Evolutionary conservation across 2,329 filamentous ascomycete species (phyloP), one percentile per base, ranked within the genome.

Genomic region (Cadophora sp.): DNA sequence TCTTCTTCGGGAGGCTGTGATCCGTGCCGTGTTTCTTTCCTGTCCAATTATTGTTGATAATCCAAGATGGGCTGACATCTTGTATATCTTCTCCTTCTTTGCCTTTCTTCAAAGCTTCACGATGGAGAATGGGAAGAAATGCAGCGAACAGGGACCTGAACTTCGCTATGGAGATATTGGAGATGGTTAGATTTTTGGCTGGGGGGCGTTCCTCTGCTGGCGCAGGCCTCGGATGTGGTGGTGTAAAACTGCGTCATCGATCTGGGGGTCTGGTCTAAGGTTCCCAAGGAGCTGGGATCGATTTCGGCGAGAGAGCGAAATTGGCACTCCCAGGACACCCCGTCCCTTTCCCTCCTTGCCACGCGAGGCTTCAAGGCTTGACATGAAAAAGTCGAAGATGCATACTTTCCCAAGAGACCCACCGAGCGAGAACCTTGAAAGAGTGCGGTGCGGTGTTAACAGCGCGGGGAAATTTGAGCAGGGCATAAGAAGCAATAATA

Each of bases 141-240:
- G 33, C 33, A 18, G n/a, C n/a, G n/a, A n/a, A n/a, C n/a, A n/a
- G n/a, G n/a, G n/a, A n/a, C n/a, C n/a, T n/a, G n/a, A n/a, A n/a
- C n/a, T n/a, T n/a, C n/a, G n/a, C n/a, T n/a, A n/a, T n/a, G n/a
- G n/a, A n/a, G n/a, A n/a, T n/a, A n/a, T n/a, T n/a, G n/a, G n/a
- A n/a, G n/a, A n/a, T n/a, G n/a, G 16, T 30, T 60, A 60, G 58
- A 60, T 22, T 56, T 56, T 56, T 56, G 53, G 30, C 33, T 5
- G 36, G 53, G 51, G 33, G 53, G 33, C 20, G 5, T 41, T 24
- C 36, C 55, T 48, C 11, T 13, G 45, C 45, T 48, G 45, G n/a
- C n/a, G 16, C 16, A 36, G 55, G 36, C 55, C 55, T 58, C 55
- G 55, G 55, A 41, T 58, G 33, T 60, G 58, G 33, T 60, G 58